Percentiles rank a stretch among this genome's conserved stretches.
Conservation (phyloP, 495 filamentous ascomycete genomes). For the Penicillium egyptiacum region DNA sequence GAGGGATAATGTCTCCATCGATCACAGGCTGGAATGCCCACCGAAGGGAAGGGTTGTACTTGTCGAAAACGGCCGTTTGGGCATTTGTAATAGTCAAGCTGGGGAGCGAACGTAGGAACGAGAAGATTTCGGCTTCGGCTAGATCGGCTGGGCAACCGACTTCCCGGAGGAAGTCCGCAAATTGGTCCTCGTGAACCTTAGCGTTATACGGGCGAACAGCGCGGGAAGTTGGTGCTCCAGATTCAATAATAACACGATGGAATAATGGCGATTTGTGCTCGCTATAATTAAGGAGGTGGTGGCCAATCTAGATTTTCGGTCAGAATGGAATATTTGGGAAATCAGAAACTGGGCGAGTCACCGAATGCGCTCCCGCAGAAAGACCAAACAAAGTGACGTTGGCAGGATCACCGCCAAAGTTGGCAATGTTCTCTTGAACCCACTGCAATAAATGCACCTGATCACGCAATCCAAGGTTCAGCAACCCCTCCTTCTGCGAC, state of each 20-base stretch:
- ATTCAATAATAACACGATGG: slow-evolving; percentile 63
- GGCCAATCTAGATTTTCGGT: slow-evolving; percentile 53
- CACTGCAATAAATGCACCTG: slow-evolving; percentile 59
- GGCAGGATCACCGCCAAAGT: slow-evolving; percentile 61
- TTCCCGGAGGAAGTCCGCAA: slow-evolving; percentile 54
- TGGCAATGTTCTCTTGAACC: slow-evolving; percentile 58
- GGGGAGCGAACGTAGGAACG: slow-evolving; percentile 51
- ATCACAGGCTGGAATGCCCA: slow-evolving; percentile 72
- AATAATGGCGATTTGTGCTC: slow-evolving; percentile 45
- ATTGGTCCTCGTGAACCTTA: slow-evolving; percentile 59
- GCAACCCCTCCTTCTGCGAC: slow-evolving; percentile 51
- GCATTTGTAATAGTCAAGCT: slow-evolving; percentile 47
- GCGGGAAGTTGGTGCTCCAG: slow-evolving; percentile 61
- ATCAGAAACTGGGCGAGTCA: slow-evolving; percentile 22
- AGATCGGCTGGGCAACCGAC: slow-evolving; percentile 39
- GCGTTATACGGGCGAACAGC: slow-evolving; percentile 56
- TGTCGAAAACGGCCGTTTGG: slow-evolving; percentile 51
- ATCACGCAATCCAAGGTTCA: slow-evolving; percentile 66
- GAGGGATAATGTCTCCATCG: slow-evolving; percentile 56
- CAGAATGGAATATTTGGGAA: background rate
- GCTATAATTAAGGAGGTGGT: slow-evolving; percentile 59
- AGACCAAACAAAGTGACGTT: slow-evolving; percentile 64
- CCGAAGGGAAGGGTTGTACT: slow-evolving; percentile 54
- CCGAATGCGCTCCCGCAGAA: slow-evolving; percentile 64
- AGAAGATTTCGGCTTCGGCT: slow-evolving; percentile 47